Percentiles rank a stretch among this genome's conserved stretches.
These are phyloP conservation scores for Senna tora DNA, from an alignment of 306 rosid species.

Conservation along the genomic window DNA sequence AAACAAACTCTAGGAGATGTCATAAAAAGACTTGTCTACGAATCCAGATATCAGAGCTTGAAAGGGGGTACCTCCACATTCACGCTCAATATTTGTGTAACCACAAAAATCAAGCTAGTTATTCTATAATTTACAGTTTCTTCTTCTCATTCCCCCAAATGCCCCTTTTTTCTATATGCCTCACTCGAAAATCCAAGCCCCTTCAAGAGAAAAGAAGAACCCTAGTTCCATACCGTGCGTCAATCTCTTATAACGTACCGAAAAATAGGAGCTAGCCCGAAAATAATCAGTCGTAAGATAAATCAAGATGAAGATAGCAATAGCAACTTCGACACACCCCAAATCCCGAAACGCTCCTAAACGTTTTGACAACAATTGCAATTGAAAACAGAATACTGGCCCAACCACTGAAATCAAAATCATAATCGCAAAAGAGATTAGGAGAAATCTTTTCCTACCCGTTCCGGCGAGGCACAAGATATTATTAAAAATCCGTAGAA, in stretches of 20 bases:
- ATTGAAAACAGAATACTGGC: background rate
- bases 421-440: background rate
- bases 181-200: background rate
- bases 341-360: background rate
- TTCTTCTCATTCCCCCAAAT: background rate
- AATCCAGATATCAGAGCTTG: background rate
- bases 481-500: slow-evolving; percentile 1
- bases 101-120: background rate
- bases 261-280: background rate
- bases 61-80: background rate
- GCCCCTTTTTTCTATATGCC: background rate
- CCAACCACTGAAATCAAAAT: background rate
- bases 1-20: background rate
- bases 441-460: background rate
- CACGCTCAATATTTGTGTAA: background rate
- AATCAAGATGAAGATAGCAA: background rate
- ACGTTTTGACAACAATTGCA: background rate
- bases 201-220: background rate
- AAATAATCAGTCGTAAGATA: background rate
- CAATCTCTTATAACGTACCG: background rate
- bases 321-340: background rate
- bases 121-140: background rate
- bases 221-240: slow-evolving; percentile 20
- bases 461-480: background rate
- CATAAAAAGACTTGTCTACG: background rate